Conservation (phyloP, 805 yeast genomes). For the Diddensiella transvaalensis region DNA sequence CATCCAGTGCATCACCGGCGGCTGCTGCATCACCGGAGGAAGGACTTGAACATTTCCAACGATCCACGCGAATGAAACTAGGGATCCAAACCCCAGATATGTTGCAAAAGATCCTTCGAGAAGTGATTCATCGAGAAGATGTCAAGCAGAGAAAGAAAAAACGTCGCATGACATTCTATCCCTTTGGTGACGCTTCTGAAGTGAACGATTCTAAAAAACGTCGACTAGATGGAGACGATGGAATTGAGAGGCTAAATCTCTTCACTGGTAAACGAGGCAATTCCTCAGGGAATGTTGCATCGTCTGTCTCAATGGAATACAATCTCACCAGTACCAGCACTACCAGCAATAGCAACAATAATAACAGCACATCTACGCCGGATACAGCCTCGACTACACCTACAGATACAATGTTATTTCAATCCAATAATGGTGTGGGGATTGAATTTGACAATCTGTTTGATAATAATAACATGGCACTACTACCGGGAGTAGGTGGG, state of each 20-base stretch:
- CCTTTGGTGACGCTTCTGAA: too few relatives aligned
- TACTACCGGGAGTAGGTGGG: neutral
- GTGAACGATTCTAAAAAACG: too few relatives aligned
- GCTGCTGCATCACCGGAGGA: neutral
- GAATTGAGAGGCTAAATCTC: too few relatives aligned
- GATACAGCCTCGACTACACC: neutral
- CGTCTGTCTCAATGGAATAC: too few relatives aligned
- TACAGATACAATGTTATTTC: neutral
- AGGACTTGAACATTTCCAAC: neutral
- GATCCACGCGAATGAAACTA: neutral
- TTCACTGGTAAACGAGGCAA: too few relatives aligned
- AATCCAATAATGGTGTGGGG: neutral
- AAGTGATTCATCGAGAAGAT: neutral
- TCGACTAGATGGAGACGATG: too few relatives aligned
- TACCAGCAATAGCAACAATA: too few relatives aligned
- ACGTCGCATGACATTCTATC: neutral
- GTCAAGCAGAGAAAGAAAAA: neutral
- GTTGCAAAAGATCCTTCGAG: slow-evolving; percentile 11
- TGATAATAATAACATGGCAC: neutral
- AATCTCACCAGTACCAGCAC: too few relatives aligned
- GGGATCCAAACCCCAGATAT: slow-evolving; percentile 5
- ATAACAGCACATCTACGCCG: neutral
- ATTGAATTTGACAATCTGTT: neutral
- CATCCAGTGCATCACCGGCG: neutral
- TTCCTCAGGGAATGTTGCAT: too few relatives aligned